A percentile compares a stretch with the other conserved stretches of the same genome.
phyloP scores from a whole-genome alignment of 768 basidiomycete species.

The Mycena albidolilacea region DNA sequence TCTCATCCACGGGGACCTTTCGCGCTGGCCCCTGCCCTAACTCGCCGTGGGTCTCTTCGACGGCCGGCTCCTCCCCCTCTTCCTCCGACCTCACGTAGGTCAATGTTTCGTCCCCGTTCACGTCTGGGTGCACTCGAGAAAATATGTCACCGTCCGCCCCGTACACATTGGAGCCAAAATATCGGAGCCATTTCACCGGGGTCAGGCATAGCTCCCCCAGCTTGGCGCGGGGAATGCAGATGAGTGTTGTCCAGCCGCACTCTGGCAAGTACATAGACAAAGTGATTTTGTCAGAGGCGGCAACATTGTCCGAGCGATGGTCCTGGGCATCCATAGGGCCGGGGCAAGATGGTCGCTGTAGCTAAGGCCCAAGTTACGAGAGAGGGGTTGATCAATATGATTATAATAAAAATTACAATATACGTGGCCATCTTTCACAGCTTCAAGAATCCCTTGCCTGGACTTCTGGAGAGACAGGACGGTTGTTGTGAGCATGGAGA shows the following conservation, averaged over 20 bases:
- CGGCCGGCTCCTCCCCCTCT: slow-evolving; percentile 2
- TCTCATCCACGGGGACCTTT: slow-evolving; percentile 12
- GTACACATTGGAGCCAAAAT: slow-evolving; percentile 13
- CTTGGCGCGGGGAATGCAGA: slow-evolving; percentile 20
- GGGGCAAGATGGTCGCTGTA: too few species aligned
- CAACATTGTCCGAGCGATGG: background rate
- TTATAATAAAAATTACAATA: too few species aligned
- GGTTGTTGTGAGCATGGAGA: too few species aligned
- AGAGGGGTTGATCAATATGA: too few species aligned
- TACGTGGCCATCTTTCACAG: too few species aligned
- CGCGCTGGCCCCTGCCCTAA: slow-evolving; percentile 4
- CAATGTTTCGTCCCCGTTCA: background rate
- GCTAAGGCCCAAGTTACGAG: too few species aligned
- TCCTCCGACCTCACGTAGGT: background rate
- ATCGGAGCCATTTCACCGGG: slow-evolving; percentile 8
- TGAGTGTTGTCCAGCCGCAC: background rate
- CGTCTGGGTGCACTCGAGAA: background rate
- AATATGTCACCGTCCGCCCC: slow-evolving; percentile 20
- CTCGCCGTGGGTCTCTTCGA: slow-evolving; percentile 9
- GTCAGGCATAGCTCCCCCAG: slow-evolving; percentile 12
- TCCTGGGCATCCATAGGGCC: slow-evolving; percentile 1
- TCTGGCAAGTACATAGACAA: slow-evolving; percentile 9
- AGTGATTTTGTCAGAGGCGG: background rate
- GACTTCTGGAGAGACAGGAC: too few species aligned
- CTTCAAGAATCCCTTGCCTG: too few species aligned